These are phyloP conservation scores for Trichoderma atrobrunneum DNA, from an alignment of 2,329 filamentous ascomycete genomes.

Conservation along the genomic window DNA sequence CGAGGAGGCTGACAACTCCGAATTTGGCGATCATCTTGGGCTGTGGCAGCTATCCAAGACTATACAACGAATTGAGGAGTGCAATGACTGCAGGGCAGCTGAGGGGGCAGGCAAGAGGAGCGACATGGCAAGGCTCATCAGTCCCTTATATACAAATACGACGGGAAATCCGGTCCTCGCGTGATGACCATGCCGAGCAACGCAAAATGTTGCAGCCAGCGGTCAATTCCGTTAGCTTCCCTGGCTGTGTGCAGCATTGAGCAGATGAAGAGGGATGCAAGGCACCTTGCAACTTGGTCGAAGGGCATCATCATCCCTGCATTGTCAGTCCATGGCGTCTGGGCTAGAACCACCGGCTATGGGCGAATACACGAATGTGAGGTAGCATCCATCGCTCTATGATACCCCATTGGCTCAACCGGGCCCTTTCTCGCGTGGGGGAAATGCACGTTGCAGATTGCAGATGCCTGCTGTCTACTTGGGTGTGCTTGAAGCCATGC, in stretches of 20 bases:
- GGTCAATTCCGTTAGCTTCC: background rate
- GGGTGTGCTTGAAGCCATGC: background rate
- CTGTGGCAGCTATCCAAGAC: background rate
- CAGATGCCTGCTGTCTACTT: background rate
- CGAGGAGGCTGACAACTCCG: slow-evolving; percentile 34
- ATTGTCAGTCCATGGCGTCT: background rate
- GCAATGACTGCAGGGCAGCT: background rate
- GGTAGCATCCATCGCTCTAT: background rate
- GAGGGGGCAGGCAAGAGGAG: background rate
- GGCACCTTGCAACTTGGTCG: background rate
- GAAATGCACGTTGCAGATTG: background rate
- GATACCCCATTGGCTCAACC: background rate
- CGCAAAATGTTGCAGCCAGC: background rate
- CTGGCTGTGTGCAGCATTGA: background rate
- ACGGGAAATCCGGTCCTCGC: background rate
- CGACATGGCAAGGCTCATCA: background rate
- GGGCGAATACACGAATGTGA: background rate
- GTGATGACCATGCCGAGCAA: background rate
- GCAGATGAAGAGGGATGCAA: background rate
- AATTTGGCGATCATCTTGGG: slow-evolving; percentile 37
- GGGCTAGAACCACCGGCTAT: background rate
- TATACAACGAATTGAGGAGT: background rate
- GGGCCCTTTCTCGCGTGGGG: background rate
- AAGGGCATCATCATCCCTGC: background rate
- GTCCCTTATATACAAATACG: background rate